These are phyloP conservation scores for Aspergillus nidulans DNA, from an alignment of 495 filamentous ascomycete species.

Conservation along the genomic window DNA sequence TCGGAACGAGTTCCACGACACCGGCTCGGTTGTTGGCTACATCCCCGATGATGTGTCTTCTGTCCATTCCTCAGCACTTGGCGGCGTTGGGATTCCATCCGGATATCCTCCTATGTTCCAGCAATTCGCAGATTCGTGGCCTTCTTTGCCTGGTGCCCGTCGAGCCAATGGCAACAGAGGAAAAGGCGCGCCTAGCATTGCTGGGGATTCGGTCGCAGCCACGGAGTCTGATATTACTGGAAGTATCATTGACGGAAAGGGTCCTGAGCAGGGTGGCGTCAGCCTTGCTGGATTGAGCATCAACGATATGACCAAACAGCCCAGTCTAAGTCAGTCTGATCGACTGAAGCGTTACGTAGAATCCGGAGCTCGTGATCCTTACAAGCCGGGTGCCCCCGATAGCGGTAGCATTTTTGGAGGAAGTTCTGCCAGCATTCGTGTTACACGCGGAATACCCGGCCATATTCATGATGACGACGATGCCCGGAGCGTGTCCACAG, in stretches of 20 bases:
- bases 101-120: slow-evolving; percentile 95
- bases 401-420: slow-evolving; percentile 71
- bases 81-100: slow-evolving; percentile 72
- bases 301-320: slow-evolving; percentile 69
- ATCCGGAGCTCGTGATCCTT: slow-evolving; percentile 56
- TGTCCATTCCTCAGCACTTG: slow-evolving; percentile 86
- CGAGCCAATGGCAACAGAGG: slow-evolving; percentile 57
- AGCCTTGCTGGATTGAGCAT: slow-evolving; percentile 76
- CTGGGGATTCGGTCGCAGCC: slow-evolving; percentile 84
- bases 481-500: slow-evolving; percentile 89
- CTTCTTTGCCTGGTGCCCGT: slow-evolving; percentile 61
- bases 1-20: slow-evolving; percentile 73
- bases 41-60: slow-evolving; percentile 97
- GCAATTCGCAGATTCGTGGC: slow-evolving; percentile 88
- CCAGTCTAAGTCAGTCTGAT: slow-evolving; percentile 81
- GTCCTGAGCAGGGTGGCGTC: slow-evolving; percentile 77
- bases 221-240: slow-evolving; percentile 81
- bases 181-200: slow-evolving; percentile 69
- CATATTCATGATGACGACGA: slow-evolving; percentile 72
- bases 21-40: slow-evolving; percentile 83
- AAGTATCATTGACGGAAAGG: slow-evolving; percentile 65
- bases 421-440: slow-evolving; percentile 59
- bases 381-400: slow-evolving; percentile 45
- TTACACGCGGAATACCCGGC: slow-evolving; percentile 46
- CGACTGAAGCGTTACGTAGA: slow-evolving; percentile 86